Evolutionary conservation across 1,139 yeast species (phyloP).

Genomic region (Pichia kudriavzevii): DNA sequence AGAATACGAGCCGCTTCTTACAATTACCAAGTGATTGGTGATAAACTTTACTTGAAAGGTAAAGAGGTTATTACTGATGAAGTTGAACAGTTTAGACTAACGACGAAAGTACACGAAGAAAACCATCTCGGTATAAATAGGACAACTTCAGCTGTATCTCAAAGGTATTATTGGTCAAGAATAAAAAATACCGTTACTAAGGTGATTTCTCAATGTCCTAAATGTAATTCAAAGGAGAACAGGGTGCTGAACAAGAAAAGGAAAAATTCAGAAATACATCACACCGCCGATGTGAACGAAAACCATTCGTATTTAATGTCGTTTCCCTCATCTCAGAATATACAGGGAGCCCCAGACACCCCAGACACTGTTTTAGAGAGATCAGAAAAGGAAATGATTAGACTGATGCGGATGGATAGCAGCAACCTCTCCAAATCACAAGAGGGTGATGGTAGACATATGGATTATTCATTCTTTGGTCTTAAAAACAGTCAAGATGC

Average conservation of each 20-base stretch:
- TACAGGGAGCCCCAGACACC: too few relatives aligned
- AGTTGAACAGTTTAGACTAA: slow-evolving; percentile 64
- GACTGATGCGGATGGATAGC: too few relatives aligned
- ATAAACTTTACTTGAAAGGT: slow-evolving; percentile 61
- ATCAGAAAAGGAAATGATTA: too few relatives aligned
- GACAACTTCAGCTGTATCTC: slow-evolving; percentile 71
- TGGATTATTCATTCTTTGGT: too few relatives aligned
- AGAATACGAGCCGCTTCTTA: slow-evolving; percentile 76
- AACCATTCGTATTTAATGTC: too few relatives aligned
- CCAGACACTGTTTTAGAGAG: too few relatives aligned
- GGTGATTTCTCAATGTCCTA: slow-evolving; percentile 68
- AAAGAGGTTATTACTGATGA: slow-evolving; percentile 78
- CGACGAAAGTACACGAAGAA: slow-evolving; percentile 59
- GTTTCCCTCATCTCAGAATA: too few relatives aligned
- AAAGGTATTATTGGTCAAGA: slow-evolving; percentile 83
- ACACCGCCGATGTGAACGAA: not conserved
- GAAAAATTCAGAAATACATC: slow-evolving; percentile 2
- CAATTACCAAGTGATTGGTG: slow-evolving; percentile 63
- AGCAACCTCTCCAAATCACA: too few relatives aligned
- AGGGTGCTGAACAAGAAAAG: slow-evolving; percentile 13
- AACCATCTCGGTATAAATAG: slow-evolving; percentile 70
- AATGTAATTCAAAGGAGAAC: slow-evolving; percentile 72
- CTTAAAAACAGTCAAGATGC: too few relatives aligned
- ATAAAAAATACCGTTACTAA: slow-evolving; percentile 82
- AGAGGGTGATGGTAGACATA: too few relatives aligned